A percentile compares a stretch with the other conserved stretches of the same genome.
These are phyloP conservation scores for Ogataea angusta DNA, from an alignment of 805 yeast species.

Conservation along the genomic window DNA sequence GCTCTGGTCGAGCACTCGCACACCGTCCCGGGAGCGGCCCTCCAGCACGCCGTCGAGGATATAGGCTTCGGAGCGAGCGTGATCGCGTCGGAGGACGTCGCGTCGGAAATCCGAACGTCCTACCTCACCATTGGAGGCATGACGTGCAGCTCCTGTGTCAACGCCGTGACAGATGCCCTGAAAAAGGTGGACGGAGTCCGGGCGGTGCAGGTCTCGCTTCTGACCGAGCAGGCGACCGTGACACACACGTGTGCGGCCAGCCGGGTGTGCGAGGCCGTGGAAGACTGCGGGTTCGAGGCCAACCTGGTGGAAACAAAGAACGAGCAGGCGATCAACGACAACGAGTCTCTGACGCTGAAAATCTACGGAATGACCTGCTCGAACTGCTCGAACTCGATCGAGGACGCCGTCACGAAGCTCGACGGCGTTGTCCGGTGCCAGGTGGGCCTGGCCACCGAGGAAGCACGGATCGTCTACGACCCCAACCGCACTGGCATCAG, in stretches of 20 bases:
- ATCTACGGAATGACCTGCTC: constrained; percentile 63
- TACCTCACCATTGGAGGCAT: constrained; percentile 52
- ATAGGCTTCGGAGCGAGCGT: constrained; percentile 57
- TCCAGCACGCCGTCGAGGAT: constrained; percentile 63
- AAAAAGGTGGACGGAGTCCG: constrained; percentile 47
- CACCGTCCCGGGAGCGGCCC: constrained; percentile 26
- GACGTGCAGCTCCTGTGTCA: constrained; percentile 84
- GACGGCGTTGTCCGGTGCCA: constrained; percentile 48
- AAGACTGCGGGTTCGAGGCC: constrained; percentile 52
- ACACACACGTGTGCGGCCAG: constrained; percentile 39
- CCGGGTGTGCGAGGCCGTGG: constrained; percentile 49
- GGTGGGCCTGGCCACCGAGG: constrained; percentile 53
- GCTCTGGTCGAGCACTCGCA: constrained; percentile 55
- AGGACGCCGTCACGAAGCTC: constrained; percentile 40
- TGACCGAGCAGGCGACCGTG: constrained; percentile 68
- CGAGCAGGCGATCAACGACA: constrained; percentile 9
- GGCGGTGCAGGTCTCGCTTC: constrained; percentile 58
- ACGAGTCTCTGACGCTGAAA: constrained; percentile 30
- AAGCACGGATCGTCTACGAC: constrained; percentile 52
- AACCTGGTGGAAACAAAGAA: constrained; percentile 34
- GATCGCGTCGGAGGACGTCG: constrained; percentile 2
- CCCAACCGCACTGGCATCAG: constrained; percentile 58
- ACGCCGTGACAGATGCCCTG: constrained; percentile 57
- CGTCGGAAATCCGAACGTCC: constrained; percentile 5
- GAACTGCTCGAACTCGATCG: constrained; percentile 49